A percentile compares a stretch with the other conserved stretches of the same genome.
phyloP scores from a whole-genome alignment of 2,329 filamentous ascomycete genomes.

The Fusarium tuaranense region DNA sequence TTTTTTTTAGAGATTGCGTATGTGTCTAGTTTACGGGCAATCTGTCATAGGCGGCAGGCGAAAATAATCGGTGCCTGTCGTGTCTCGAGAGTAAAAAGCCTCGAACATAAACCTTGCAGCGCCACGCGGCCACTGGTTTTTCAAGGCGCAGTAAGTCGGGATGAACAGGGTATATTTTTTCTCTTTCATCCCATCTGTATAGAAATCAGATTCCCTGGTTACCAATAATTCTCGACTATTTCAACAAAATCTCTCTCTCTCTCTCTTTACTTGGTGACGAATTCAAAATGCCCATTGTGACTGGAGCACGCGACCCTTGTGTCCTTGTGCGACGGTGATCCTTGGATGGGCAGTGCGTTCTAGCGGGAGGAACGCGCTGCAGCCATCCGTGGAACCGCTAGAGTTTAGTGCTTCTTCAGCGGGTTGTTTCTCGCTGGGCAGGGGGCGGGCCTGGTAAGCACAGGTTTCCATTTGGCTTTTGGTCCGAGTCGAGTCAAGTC shows the following conservation, averaged over 20 bases:
- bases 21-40: neutral
- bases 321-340: slow-evolving; percentile 10
- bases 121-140: slow-evolving; percentile 38
- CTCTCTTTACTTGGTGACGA: neutral
- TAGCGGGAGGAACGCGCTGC: slow-evolving; percentile 26
- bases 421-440: slow-evolving; percentile 15
- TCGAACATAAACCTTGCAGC: slow-evolving; percentile 41
- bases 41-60: neutral
- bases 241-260: neutral
- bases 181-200: neutral
- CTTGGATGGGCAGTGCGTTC: neutral
- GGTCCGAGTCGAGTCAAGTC: slow-evolving; percentile 24
- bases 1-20: too few species aligned
- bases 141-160: slow-evolving; percentile 16
- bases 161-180: neutral
- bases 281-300: neutral
- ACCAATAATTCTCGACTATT: neutral
- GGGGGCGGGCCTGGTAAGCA: neutral
- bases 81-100: slow-evolving; percentile 26
- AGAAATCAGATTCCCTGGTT: too few species aligned
- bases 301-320: slow-evolving; percentile 13
- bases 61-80: neutral
- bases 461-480: slow-evolving; percentile 10
- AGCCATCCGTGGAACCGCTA: slow-evolving; percentile 25
- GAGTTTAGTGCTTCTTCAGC: slow-evolving; percentile 35